Conservation (phyloP, 1,284 basidiomycete species). For the Ustilago shanxiensis region DNA sequence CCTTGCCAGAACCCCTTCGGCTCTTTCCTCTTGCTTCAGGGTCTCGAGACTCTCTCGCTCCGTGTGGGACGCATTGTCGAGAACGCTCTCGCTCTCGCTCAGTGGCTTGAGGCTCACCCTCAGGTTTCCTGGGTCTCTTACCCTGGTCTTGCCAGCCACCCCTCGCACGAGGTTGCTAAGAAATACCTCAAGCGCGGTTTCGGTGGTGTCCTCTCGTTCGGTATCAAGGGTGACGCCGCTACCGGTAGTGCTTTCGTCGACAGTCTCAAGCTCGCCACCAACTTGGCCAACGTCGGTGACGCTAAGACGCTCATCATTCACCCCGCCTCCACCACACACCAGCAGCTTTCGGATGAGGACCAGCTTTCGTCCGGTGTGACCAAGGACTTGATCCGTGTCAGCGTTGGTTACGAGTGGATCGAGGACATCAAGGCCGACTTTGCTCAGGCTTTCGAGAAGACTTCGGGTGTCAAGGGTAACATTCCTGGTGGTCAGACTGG, state of each 20-base stretch:
- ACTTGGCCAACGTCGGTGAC: slow-evolving; percentile 66
- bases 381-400: slow-evolving; percentile 82
- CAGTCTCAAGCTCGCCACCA: slow-evolving; percentile 77
- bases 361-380: slow-evolving; percentile 81
- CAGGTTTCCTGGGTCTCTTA: slow-evolving; percentile 86
- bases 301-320: slow-evolving; percentile 73
- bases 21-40: slow-evolving; percentile 85
- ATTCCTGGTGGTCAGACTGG: slow-evolving; percentile 45
- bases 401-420: slow-evolving; percentile 87
- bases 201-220: slow-evolving; percentile 86
- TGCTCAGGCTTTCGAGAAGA: slow-evolving; percentile 74
- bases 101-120: slow-evolving; percentile 80
- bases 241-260: slow-evolving; percentile 80
- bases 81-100: slow-evolving; percentile 81
- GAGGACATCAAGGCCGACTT: slow-evolving; percentile 81
- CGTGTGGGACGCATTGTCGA: slow-evolving; percentile 81
- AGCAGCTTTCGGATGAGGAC: slow-evolving; percentile 80
- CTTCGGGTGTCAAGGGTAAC: slow-evolving; percentile 44
- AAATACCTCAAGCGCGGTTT: slow-evolving; percentile 72
- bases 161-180: slow-evolving; percentile 77
- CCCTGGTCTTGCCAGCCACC: slow-evolving; percentile 79
- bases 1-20: slow-evolving; percentile 83
- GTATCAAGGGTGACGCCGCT: slow-evolving; percentile 78
- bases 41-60: slow-evolving; percentile 86
- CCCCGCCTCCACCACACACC: slow-evolving; percentile 85